Evolutionary conservation across 768 basidiomycete species (phyloP).

Genomic region (Mrakia blollopis): DNA sequence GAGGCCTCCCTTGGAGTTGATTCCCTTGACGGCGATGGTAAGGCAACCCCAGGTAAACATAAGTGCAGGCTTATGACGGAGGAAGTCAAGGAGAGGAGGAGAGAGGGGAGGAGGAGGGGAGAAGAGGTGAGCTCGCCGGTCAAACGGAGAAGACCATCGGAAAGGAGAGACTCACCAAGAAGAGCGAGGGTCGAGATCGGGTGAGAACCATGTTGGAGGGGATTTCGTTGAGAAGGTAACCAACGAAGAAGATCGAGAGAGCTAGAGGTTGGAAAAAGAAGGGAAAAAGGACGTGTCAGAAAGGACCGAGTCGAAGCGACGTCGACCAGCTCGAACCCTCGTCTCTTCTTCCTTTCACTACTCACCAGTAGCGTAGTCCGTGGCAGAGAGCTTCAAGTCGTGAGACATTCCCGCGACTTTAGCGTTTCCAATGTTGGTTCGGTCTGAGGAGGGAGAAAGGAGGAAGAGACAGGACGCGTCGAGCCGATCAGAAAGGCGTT

Average conservation of each 20-base stretch:
- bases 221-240: slow-evolving; percentile 19
- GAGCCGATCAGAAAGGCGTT: not conserved
- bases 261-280: not conserved
- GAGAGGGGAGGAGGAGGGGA: not conserved
- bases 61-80: too few species aligned
- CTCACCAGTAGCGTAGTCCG: slow-evolving; percentile 18
- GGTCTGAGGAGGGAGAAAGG: not conserved
- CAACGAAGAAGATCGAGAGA: slow-evolving; percentile 22
- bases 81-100: too few species aligned
- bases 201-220: slow-evolving; percentile 28
- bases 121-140: too few species aligned
- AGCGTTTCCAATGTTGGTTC: slow-evolving; percentile 14
- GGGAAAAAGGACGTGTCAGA: not conserved
- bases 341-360: too few species aligned
- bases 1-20: not conserved
- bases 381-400: not conserved
- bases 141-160: too few species aligned
- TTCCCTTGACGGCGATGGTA: not conserved
- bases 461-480: not conserved
- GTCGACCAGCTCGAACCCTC: not conserved
- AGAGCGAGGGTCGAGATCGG: slow-evolving; percentile 28
- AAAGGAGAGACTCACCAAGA: not conserved
- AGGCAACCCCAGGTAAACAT: slow-evolving; percentile 16
- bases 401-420: slow-evolving; percentile 16
- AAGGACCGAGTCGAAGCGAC: not conserved